Base-by-base conservation (phyloP, 345 rosid genomes). In the Jatropha curcas region DNA sequence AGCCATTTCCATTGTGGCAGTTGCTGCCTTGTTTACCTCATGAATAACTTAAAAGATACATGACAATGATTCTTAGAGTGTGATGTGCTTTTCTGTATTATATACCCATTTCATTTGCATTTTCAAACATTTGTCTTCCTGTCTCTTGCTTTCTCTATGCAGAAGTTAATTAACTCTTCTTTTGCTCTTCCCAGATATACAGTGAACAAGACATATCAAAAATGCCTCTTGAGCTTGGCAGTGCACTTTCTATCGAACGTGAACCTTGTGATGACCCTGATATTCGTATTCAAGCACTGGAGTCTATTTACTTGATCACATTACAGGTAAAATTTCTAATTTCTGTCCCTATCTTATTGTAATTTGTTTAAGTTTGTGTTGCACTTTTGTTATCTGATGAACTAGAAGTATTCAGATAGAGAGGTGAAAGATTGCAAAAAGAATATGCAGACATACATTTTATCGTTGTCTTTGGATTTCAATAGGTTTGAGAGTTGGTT, bases 161-260 rank as follows among this genome's bases (percentile, higher is more conserved):
- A 34, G 46, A 69, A 55, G 31, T 52, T 61, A 10, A 62, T 50
- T 41, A 60, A 28, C 53, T 46, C 11, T 27, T 37, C 72, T 68
- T 52, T 19, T 35, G 65, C 60, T n/a, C 67, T 73, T 33, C 27
- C 62, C 83, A 90, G 97, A 74, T 84, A 62, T 92, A 89, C 72
- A 77, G 76, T 65, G 90, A 87, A 80, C 77, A 89, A 72, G 97
- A 89, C 74, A 74, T 83, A 46, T 83, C 84, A 25, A 92, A 89
- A 85, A 90, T 90, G 93, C 95, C 98, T 28, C 91, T 82, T 70
- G 97, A 94, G 83, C 97, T 94, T 71, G 88, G 88, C 68, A 85
- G 89, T 82, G 97, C 89, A 37, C 97, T 94, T 31, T 89, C 90
- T 10, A 88, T 92, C 71, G 97, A 94, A 76, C 94, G 98, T 60